phyloP scores from a whole-genome alignment of 2,329 filamentous ascomycete genomes.

The Colletotrichum sp. region DNA sequence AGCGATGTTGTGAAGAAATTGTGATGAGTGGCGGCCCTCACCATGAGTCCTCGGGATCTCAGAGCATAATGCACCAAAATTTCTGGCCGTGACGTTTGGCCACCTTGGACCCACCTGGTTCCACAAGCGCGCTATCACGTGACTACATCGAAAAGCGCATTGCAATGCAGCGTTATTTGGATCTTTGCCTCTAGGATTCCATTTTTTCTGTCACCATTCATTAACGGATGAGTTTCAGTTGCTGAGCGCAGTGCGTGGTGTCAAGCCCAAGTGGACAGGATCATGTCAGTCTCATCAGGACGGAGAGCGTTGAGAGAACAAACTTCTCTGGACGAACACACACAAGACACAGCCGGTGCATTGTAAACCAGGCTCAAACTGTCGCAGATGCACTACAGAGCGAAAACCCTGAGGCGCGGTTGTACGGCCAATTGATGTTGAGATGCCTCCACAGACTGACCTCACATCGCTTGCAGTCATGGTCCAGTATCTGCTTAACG shows the following conservation, averaged over 20 bases:
- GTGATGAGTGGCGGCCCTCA: background rate
- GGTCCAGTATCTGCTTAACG: fast-evolving
- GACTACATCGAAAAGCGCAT: background rate
- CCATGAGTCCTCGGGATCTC: background rate
- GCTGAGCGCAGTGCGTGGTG: background rate
- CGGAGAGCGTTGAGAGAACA: background rate
- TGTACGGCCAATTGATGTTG: background rate
- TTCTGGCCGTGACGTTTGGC: constrained; percentile 14
- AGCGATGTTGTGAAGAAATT: background rate
- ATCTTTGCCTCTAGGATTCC: background rate
- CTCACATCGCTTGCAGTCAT: fast-evolving
- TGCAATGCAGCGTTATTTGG: background rate
- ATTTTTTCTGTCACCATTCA: background rate
- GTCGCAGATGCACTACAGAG: background rate
- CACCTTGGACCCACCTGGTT: background rate
- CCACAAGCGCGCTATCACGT: constrained; percentile 18
- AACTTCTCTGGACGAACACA: background rate
- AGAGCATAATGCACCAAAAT: constrained; percentile 7
- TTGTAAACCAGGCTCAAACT: fast-evolving
- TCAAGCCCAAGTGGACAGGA: background rate
- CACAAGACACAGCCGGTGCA: background rate
- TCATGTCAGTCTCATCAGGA: background rate
- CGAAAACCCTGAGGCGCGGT: fast-evolving
- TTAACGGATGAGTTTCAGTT: background rate
- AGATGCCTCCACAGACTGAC: background rate